Evolutionary conservation across 2,329 filamentous ascomycete genomes (phyloP), one percentile per base, ranked within the genome.

Genomic region (Macrophomina phaseolina): DNA sequence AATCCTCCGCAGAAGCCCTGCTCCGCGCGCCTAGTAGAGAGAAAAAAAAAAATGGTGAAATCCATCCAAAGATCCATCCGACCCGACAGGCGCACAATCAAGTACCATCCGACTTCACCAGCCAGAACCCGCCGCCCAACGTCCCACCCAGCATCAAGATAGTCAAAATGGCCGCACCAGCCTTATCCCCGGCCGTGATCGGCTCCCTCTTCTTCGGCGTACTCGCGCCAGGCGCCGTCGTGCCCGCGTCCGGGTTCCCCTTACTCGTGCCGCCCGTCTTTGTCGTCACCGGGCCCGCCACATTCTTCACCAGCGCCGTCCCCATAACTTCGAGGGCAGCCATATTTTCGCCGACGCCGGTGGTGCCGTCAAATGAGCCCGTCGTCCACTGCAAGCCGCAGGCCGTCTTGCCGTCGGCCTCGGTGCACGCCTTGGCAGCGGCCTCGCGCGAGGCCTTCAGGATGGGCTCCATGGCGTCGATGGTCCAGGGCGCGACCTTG

Each of bases 121-220:
- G 83, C 80, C 85, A 86, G 77, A 81, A 83, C 40, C 81, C 81
- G 16, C 86, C 86, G 0, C 82, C 82, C 32, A 90, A 68, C 45
- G 91, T 79, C 5, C 82, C 78, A 5, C 83, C 73, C 0, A 92
- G 74, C 2, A 89, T 75, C 5, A 89, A 53, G 2, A 86, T 76
- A 0, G 91, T 94, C 62, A 88, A 69, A 67, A 93, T 85, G 8
- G 86, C 86, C 40, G 91, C 91, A 8, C 90, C 92, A 4, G 86
- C 90, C 69, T 82, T 86, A 72, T 94, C 91, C 6, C 83, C 87
- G 0, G 82, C 82, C 1, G 86, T 86, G 42, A 89, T 83, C 2
- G 49, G 42, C 34, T 75, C 69, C 67, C 74, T 74, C 1, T 64
- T 69, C 30, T 74, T 67, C 9, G 78, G 74, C 0, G 73, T 71